phyloP scores from a whole-genome alignment of 2,329 filamentous ascomycete genomes.

The Botrytis elliptica region DNA sequence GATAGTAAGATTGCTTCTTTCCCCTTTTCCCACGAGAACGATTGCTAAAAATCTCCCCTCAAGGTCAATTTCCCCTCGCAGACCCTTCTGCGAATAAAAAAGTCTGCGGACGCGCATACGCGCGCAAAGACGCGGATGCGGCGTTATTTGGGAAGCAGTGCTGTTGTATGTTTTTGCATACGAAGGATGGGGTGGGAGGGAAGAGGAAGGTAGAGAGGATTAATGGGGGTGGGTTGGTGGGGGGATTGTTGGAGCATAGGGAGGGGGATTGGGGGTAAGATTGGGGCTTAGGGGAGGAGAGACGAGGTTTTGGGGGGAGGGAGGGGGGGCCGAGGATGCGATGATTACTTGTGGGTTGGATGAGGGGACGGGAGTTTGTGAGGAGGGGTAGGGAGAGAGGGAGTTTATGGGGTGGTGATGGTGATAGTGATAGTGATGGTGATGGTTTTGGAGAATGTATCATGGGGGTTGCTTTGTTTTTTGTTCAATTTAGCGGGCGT shows the following conservation, averaged over 20 bases:
- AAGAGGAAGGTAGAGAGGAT: background rate
- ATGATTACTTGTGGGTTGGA: conserved; percentile 13
- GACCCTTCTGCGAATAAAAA: background rate
- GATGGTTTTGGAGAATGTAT: background rate
- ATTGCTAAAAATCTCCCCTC: background rate
- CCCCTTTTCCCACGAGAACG: background rate
- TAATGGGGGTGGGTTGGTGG: background rate
- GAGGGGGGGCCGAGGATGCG: background rate
- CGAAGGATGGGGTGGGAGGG: background rate
- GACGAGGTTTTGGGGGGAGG: background rate
- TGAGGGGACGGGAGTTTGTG: conserved; percentile 11
- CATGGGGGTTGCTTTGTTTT: background rate
- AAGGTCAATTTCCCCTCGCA: conserved; percentile 4
- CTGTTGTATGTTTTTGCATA: conserved; percentile 9
- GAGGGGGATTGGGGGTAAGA: background rate
- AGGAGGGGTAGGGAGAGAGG: background rate
- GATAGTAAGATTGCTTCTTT: conserved; percentile 1
- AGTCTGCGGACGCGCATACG: background rate
- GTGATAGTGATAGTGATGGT: background rate
- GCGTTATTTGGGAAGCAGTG: background rate
- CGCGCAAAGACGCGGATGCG: too few relatives aligned
- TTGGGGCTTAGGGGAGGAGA: background rate
- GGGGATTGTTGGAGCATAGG: background rate
- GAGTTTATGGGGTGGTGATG: too few relatives aligned
- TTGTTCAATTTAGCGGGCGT: background rate